Evolutionary conservation across 805 yeast genomes (phyloP).

Genomic region (Lachancea cidri): DNA sequence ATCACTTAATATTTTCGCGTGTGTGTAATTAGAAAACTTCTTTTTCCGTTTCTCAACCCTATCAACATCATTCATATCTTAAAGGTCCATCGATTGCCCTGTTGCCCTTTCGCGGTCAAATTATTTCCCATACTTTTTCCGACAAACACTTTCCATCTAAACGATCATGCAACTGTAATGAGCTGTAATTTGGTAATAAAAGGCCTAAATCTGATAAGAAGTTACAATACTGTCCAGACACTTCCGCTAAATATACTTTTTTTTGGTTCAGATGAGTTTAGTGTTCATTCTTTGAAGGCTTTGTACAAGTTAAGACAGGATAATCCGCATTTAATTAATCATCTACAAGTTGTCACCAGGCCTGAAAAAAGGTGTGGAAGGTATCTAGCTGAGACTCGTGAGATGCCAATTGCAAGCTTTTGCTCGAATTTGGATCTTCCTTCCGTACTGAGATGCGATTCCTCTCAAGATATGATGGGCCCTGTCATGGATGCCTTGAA

Average conservation of each 20-base stretch:
- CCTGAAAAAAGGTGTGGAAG: constrained; percentile 63
- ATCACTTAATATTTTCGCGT: constrained; percentile 18
- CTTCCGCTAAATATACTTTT: constrained; percentile 45
- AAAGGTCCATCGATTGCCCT: too few relatives aligned
- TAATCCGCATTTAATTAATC: constrained; percentile 19
- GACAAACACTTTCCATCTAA: too few relatives aligned
- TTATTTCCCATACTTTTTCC: too few relatives aligned
- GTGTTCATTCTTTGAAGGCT: constrained; percentile 47
- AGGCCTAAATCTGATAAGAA: neutral
- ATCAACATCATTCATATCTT: constrained; percentile 5
- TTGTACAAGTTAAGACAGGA: constrained; percentile 25
- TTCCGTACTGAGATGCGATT: constrained; percentile 23
- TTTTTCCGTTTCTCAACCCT: constrained; percentile 28
- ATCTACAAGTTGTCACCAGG: constrained; percentile 59
- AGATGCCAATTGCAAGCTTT: constrained; percentile 48
- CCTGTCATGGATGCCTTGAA: constrained; percentile 11
- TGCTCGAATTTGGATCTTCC: constrained; percentile 34
- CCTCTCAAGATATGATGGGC: constrained; percentile 14
- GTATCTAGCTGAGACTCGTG: constrained; percentile 40
- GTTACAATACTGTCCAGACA: neutral
- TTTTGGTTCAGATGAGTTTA: constrained; percentile 76
- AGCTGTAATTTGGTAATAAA: too few relatives aligned
- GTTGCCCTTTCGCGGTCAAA: neutral
- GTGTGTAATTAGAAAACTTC: constrained; percentile 31
- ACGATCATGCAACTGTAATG: neutral